Conservation (phyloP, 257 asterid species). For the Datura wrightii region DNA sequence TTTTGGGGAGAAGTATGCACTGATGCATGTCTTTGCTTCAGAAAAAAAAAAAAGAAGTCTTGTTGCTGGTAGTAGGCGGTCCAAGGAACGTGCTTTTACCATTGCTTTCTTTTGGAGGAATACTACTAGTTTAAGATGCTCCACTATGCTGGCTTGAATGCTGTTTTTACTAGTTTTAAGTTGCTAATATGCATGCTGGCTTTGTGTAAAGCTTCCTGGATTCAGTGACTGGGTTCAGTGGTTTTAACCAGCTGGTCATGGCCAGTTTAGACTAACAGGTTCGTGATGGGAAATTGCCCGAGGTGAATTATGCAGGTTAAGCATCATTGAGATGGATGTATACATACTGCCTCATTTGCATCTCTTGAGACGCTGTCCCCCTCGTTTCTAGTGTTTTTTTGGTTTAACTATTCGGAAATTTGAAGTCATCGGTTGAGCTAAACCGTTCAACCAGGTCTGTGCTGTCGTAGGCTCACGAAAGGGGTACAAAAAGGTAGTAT, state of each 20-base stretch:
- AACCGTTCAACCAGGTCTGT: no score
- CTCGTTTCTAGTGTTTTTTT: background rate
- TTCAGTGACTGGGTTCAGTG: background rate
- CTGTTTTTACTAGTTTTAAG: conserved; percentile 28
- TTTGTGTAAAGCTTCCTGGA: conserved; percentile 24
- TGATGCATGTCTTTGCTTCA: conserved; percentile 20
- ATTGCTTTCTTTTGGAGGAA: conserved; percentile 30
- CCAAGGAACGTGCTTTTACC: conserved; percentile 27
- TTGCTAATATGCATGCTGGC: conserved; percentile 25
- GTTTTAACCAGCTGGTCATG: conserved; percentile 24
- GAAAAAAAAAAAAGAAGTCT: background rate
- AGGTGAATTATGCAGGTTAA: conserved; percentile 25
- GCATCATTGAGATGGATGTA: conserved; percentile 38
- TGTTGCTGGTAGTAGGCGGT: conserved; percentile 9
- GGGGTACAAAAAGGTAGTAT: no score
- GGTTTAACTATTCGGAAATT: background rate
- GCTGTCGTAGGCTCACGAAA: no score
- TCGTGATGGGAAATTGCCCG: background rate
- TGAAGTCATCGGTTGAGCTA: no score
- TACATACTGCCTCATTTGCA: background rate
- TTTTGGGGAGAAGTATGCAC: background rate
- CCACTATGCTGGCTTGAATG: conserved; percentile 5
- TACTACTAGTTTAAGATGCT: conserved; percentile 27
- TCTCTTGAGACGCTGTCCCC: background rate
- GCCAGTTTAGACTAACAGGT: conserved; percentile 20